Conservation (phyloP, 352 stramenopile genomes). For the Paralagenidium karlingii region DNA sequence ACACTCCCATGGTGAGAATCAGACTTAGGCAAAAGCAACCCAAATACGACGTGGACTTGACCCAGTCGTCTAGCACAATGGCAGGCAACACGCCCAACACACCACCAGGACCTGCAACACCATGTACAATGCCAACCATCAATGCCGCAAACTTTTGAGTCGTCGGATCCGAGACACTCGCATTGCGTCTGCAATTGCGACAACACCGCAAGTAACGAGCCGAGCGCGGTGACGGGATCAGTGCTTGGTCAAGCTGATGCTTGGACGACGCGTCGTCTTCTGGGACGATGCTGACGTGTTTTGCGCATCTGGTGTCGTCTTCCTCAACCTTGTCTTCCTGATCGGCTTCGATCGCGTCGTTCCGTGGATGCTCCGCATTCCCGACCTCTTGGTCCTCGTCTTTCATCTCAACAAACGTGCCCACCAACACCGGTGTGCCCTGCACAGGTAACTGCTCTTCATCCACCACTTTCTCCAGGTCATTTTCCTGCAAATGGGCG, state of each 20-base stretch:
- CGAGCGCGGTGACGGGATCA: too few species aligned
- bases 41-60: slow-evolving; percentile 70
- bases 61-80: slow-evolving; percentile 62
- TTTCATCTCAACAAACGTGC: too few species aligned
- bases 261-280: background rate
- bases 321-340: background rate
- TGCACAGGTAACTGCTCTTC: too few species aligned
- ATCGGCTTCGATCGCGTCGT: background rate
- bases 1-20: slow-evolving; percentile 87
- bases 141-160: slow-evolving; percentile 50
- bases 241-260: too few species aligned
- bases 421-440: too few species aligned
- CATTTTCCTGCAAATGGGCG: too few species aligned
- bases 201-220: too few species aligned
- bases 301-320: background rate
- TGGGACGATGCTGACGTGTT: background rate
- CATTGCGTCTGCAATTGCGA: too few species aligned
- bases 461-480: too few species aligned
- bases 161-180: too few species aligned
- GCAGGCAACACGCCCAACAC: slow-evolving; percentile 79
- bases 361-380: too few species aligned
- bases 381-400: too few species aligned
- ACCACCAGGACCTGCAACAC: slow-evolving; percentile 64
- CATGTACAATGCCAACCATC: slow-evolving; percentile 77
- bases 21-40: slow-evolving; percentile 75